These are phyloP conservation scores for Blastobotrys arbuscula DNA, from an alignment of 1,139 yeast species.

Conservation along the genomic window DNA sequence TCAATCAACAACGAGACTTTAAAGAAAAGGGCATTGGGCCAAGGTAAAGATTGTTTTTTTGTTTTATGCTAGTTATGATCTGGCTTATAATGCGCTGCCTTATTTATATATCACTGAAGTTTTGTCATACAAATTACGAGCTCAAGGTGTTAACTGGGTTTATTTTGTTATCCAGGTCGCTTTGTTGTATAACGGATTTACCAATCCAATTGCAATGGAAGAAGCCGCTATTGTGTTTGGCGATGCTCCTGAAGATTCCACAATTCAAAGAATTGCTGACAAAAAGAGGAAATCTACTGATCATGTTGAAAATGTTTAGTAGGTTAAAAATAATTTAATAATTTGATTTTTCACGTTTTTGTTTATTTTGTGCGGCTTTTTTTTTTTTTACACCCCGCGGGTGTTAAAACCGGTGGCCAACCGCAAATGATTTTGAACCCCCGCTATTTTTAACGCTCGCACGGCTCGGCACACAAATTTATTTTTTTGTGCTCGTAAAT, in stretches of 20 bases:
- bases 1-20: slow-evolving; percentile 21
- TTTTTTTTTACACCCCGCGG: too few species aligned
- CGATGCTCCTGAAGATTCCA: slow-evolving; percentile 6
- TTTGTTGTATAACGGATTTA: slow-evolving; percentile 42
- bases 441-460: too few species aligned
- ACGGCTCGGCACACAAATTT: too few species aligned
- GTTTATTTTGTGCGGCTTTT: background rate
- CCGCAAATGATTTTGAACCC: too few species aligned
- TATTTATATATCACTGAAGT: slow-evolving; percentile 37
- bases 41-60: slow-evolving; percentile 26
- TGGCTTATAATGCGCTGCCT: slow-evolving; percentile 28
- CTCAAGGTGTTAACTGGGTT: slow-evolving; percentile 33
- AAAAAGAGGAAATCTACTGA: slow-evolving; percentile 4
- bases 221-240: slow-evolving; percentile 45
- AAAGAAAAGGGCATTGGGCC: slow-evolving; percentile 19
- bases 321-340: too few species aligned
- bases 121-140: slow-evolving; percentile 37
- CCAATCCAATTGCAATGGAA: slow-evolving; percentile 57
- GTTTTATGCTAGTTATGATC: slow-evolving; percentile 19
- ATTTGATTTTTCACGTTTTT: too few species aligned
- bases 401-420: too few species aligned
- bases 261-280: background rate
- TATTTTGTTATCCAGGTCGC: slow-evolving; percentile 22
- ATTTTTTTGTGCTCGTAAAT: too few species aligned
- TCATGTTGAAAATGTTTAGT: slow-evolving; percentile 6